Conservation (phyloP, 2,329 filamentous ascomycete species). For the Penicillium occitanis region DNA sequence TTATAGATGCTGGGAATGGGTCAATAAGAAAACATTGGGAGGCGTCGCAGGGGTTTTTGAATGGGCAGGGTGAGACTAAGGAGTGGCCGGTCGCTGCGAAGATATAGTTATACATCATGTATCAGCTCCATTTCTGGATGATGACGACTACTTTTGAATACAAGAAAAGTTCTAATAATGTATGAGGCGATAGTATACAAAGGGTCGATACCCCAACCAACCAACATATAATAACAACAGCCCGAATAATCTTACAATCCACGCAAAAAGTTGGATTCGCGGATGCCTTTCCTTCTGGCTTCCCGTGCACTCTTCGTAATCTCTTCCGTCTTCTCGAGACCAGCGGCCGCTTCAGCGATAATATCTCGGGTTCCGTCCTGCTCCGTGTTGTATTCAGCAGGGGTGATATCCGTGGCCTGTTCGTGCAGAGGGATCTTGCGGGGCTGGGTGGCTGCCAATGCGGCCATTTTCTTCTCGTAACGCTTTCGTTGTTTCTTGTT, state of each 20-base stretch:
- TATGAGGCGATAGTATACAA: constrained; percentile 12
- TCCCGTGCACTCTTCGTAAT: constrained; percentile 47
- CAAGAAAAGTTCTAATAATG: neutral
- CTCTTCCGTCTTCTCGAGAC: constrained; percentile 40
- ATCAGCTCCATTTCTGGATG: neutral
- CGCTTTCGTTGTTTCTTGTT: constrained; percentile 50
- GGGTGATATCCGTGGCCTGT: constrained; percentile 47
- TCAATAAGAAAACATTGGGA: constrained; percentile 32
- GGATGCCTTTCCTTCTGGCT: constrained; percentile 48
- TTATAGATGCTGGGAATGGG: constrained; percentile 31
- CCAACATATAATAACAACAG: neutral
- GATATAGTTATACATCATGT: neutral
- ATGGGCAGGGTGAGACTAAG: constrained; percentile 37
- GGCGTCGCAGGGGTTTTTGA: constrained; percentile 33
- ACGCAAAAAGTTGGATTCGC: constrained; percentile 51
- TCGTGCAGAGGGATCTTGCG: constrained; percentile 47
- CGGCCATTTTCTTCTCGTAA: constrained; percentile 49
- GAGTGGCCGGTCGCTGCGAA: constrained; percentile 31
- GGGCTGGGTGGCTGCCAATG: constrained; percentile 39
- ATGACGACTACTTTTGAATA: neutral
- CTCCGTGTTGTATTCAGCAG: constrained; percentile 36
- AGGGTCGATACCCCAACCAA: neutral
- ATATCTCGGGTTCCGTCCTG: constrained; percentile 25
- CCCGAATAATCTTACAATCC: constrained; percentile 38
- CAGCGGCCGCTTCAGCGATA: constrained; percentile 37